A percentile compares a stretch with the other conserved stretches of the same genome.
These are phyloP conservation scores for Heritiera fomes DNA, from an alignment of 345 rosid species.

Conservation along the genomic window DNA sequence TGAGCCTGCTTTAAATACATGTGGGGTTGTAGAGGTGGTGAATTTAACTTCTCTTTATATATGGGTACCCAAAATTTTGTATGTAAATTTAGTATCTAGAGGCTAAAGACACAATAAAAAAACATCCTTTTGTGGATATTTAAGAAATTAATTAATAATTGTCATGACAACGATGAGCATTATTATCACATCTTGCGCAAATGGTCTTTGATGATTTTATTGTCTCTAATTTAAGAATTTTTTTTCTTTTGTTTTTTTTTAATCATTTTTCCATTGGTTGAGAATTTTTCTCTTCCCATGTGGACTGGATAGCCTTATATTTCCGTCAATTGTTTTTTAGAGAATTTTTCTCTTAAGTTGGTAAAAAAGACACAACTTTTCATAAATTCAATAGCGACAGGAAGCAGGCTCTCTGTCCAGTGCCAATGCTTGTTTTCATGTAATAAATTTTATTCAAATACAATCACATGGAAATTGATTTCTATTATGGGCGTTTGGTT, in stretches of 20 bases:
- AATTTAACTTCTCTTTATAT: neutral
- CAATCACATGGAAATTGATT: neutral
- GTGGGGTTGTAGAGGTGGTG: conserved; percentile 7
- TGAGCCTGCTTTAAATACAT: neutral
- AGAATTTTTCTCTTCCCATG: no score
- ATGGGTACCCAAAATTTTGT: neutral
- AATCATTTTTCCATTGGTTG: no score
- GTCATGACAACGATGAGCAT: no score
- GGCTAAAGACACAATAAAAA: neutral
- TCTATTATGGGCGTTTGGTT: no score
- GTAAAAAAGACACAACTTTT: neutral
- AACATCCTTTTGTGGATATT: neutral
- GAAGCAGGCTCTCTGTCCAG: neutral
- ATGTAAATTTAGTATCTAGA: neutral
- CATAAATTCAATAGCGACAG: neutral
- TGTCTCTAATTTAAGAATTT: neutral
- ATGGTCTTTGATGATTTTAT: neutral
- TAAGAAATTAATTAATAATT: no score
- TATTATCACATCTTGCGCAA: neutral
- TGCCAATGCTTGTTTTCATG: neutral
- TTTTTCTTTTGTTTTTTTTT: no score
- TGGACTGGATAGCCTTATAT: neutral
- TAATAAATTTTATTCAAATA: neutral
- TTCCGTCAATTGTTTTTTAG: neutral
- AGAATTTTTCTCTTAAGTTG: no score